Evolutionary conservation across 2,329 filamentous ascomycete species (phyloP).

Genomic region (Verticillium klebahnii): DNA sequence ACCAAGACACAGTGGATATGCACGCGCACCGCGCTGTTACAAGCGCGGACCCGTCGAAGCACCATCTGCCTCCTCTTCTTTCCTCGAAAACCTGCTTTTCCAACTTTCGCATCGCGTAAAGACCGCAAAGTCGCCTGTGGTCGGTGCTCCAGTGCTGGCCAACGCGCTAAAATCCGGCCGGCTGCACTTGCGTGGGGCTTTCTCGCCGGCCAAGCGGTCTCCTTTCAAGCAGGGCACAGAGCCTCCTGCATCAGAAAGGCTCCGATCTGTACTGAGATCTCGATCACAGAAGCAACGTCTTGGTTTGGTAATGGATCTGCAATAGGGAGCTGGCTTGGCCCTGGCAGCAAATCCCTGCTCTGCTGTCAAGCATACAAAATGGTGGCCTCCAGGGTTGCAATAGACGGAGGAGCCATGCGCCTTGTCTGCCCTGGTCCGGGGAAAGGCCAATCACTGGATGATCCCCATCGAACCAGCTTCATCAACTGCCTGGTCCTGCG

Average conservation of each 20-base stretch:
- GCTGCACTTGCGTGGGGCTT: background rate
- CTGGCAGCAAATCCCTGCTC: background rate
- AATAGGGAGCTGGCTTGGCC: background rate
- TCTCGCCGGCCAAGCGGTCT: background rate
- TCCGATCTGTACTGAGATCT: background rate
- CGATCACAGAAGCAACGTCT: background rate
- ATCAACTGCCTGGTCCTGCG: too few species aligned
- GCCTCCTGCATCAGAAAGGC: background rate
- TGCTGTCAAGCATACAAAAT: background rate
- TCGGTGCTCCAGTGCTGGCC: background rate
- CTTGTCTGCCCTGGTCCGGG: too few species aligned
- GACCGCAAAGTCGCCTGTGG: background rate
- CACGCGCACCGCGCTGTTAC: background rate
- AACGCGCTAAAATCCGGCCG: background rate
- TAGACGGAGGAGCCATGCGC: too few species aligned
- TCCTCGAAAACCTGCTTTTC: background rate
- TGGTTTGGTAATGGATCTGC: background rate
- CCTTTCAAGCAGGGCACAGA: background rate
- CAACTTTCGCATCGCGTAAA: background rate
- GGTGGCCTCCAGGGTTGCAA: too few species aligned
- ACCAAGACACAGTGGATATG: background rate
- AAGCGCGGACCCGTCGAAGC: background rate
- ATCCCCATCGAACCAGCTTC: too few species aligned
- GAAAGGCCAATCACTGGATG: too few species aligned
- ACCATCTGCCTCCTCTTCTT: background rate